Percentiles rank a stretch among this genome's conserved stretches.
These are phyloP conservation scores for Bothia castanella DNA, from an alignment of 1,284 basidiomycete species.

Conservation along the genomic window DNA sequence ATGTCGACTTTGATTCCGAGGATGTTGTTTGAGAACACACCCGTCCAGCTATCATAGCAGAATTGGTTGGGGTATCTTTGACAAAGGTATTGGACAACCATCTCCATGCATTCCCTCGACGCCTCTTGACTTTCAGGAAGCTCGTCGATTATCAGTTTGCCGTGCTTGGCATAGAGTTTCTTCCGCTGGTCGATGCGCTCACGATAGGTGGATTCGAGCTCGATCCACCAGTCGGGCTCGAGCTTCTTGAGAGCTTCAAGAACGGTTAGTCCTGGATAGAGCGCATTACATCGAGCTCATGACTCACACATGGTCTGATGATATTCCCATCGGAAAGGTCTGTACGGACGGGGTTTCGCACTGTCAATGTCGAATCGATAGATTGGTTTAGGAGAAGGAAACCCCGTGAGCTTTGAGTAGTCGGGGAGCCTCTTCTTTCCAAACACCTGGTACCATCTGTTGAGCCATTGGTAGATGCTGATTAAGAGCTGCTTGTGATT, in stretches of 20 bases:
- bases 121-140: conserved; percentile 42
- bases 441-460: not conserved
- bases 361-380: conserved; percentile 41
- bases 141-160: conserved; percentile 37
- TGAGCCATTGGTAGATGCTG: conserved; percentile 11
- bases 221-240: conserved; percentile 52
- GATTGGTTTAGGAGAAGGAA: conserved; percentile 41
- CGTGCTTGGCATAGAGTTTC: conserved; percentile 36
- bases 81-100: conserved; percentile 48
- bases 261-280: not conserved
- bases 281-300: not conserved
- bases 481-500: not conserved
- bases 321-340: conserved; percentile 51
- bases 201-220: conserved; percentile 49
- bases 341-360: conserved; percentile 46
- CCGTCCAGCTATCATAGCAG: conserved; percentile 31
- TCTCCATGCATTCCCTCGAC: conserved; percentile 46
- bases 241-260: conserved; percentile 42
- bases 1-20: conserved; percentile 35
- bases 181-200: conserved; percentile 42
- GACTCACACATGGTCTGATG: conserved; percentile 51
- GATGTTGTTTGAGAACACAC: conserved; percentile 42
- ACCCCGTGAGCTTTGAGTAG: conserved; percentile 42
- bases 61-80: conserved; percentile 47
- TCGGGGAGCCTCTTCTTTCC: conserved; percentile 19